These are phyloP conservation scores for Fraxinus xanthoxyloides DNA, from an alignment of 305 asterid species.

Conservation along the genomic window DNA sequence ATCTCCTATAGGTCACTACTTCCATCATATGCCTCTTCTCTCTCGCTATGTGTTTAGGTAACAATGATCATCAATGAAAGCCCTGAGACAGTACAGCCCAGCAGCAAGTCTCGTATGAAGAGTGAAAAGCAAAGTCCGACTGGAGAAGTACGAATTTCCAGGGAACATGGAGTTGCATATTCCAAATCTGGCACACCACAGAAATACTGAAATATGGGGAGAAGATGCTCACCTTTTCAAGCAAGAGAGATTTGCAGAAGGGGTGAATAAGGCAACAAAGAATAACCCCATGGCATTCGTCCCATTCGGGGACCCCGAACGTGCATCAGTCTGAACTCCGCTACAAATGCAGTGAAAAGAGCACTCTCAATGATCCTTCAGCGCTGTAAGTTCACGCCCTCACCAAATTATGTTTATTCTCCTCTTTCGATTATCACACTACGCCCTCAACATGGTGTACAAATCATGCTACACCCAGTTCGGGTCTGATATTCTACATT, in stretches of 20 bases:
- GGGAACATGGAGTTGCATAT: slow-evolving; percentile 36
- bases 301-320: slow-evolving; percentile 63
- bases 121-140: slow-evolving; percentile 15
- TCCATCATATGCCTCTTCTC: background rate
- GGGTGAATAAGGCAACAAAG: slow-evolving; percentile 49
- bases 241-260: slow-evolving; percentile 54
- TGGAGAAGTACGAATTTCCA: slow-evolving; percentile 45
- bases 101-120: slow-evolving; percentile 27
- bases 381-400: slow-evolving; percentile 40
- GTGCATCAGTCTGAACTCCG: slow-evolving; percentile 49
- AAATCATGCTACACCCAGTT: slow-evolving; percentile 36
- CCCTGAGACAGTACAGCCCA: slow-evolving; percentile 50
- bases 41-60: slow-evolving; percentile 16
- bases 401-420: slow-evolving; percentile 45
- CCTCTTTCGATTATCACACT: slow-evolving; percentile 36
- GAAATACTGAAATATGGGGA: slow-evolving; percentile 50
- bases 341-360: slow-evolving; percentile 47
- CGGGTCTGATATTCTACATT: background rate
- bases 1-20: background rate
- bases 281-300: slow-evolving; percentile 41
- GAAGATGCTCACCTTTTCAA: slow-evolving; percentile 45
- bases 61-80: slow-evolving; percentile 55
- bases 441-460: slow-evolving; percentile 46
- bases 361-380: slow-evolving; percentile 55
- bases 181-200: slow-evolving; percentile 42